Evolutionary conservation across 192 early-diverging fungal genomes (phyloP).

Genomic region (Gaertneriomyces semiglobifer): DNA sequence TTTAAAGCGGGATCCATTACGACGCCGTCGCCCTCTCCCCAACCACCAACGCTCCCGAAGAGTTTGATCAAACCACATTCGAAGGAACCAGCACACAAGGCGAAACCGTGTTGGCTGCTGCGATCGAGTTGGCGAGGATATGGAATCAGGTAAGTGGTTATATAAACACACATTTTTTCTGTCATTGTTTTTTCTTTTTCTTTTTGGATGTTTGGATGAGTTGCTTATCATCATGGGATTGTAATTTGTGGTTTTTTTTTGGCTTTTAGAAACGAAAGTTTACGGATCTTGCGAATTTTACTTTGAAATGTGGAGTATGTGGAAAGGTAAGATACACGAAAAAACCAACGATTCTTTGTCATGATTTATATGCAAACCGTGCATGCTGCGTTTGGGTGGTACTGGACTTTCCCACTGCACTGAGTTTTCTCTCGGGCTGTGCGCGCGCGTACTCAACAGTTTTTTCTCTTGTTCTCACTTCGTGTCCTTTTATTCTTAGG

Average conservation of each 20-base stretch:
- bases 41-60: conserved; percentile 41
- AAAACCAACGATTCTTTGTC: neutral
- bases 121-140: conserved; percentile 36
- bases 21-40: conserved; percentile 74
- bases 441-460: neutral
- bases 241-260: too few species aligned
- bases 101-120: conserved; percentile 33
- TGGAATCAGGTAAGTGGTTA: conserved; percentile 36
- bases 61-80: conserved; percentile 75
- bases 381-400: neutral
- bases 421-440: neutral
- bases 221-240: too few species aligned
- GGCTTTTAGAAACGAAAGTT: conserved; percentile 59
- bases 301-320: conserved; percentile 64
- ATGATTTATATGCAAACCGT: neutral
- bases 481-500: neutral
- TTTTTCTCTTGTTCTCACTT: neutral
- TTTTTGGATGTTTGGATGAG: too few species aligned
- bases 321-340: conserved; percentile 21
- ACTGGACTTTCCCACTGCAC: neutral
- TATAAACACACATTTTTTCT: neutral
- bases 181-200: too few species aligned
- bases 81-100: conserved; percentile 18
- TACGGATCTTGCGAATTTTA: conserved; percentile 70
- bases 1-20: conserved; percentile 65